Percentiles rank a stretch among this genome's conserved stretches.
These are phyloP conservation scores for Magnaporthiopsis poae DNA, from an alignment of 2,329 filamentous ascomycete genomes.

Conservation along the genomic window DNA sequence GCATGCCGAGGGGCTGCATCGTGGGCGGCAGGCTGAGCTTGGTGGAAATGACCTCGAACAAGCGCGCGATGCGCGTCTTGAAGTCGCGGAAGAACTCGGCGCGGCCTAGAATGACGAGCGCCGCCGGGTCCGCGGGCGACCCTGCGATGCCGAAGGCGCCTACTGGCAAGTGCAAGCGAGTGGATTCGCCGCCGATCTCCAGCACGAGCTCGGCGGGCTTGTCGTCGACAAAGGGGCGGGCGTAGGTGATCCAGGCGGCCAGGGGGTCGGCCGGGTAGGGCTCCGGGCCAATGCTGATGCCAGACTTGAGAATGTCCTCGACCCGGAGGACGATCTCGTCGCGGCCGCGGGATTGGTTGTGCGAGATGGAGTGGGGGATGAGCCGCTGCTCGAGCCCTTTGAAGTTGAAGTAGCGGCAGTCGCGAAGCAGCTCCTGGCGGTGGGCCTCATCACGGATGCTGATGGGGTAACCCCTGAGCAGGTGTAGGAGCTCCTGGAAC, in stretches of 20 bases:
- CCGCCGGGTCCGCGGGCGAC: conserved; percentile 13
- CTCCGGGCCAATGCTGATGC: conserved; percentile 56
- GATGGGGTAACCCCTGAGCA: conserved; percentile 75
- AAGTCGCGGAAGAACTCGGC: conserved; percentile 66
- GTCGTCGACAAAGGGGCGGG: conserved; percentile 77
- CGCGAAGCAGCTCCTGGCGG: conserved; percentile 65
- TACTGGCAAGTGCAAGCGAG: conserved; percentile 40
- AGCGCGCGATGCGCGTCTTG: conserved; percentile 57
- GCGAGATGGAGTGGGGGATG: conserved; percentile 65
- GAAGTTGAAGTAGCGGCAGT: conserved; percentile 88
- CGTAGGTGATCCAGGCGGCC: conserved; percentile 59
- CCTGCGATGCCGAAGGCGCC: conserved; percentile 14
- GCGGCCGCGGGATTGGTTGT: conserved; percentile 58
- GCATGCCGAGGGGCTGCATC: conserved; percentile 51
- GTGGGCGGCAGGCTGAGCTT: conserved; percentile 62
- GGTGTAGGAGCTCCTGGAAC: conserved; percentile 71
- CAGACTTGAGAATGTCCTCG: conserved; percentile 81
- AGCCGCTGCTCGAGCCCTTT: conserved; percentile 83
- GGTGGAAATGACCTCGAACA: conserved; percentile 72
- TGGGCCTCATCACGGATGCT: conserved; percentile 68
- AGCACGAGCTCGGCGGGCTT: conserved; percentile 63
- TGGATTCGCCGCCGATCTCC: conserved; percentile 64
- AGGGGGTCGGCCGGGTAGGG: conserved; percentile 18
- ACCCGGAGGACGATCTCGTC: conserved; percentile 71
- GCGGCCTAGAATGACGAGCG: conserved; percentile 30